These are phyloP conservation scores for Neopestalotiopsis sp. DNA, from an alignment of 2,329 filamentous ascomycete genomes.

Conservation along the genomic window DNA sequence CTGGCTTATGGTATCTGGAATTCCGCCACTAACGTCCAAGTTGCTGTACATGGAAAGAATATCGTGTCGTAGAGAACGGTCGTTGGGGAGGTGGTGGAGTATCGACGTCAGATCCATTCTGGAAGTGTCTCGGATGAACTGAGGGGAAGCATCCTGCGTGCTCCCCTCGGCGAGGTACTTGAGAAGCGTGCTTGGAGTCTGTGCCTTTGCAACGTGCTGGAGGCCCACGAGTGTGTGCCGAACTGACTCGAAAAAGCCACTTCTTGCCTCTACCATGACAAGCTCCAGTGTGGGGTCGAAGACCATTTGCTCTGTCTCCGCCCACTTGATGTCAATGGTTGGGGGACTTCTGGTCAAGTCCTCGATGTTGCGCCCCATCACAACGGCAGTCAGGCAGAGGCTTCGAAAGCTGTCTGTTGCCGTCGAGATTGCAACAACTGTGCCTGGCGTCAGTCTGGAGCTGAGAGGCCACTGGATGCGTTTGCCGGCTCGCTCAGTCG, in stretches of 20 bases:
- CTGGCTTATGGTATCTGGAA: slow-evolving; percentile 29
- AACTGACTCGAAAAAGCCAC: slow-evolving; percentile 78
- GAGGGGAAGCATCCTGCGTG: slow-evolving; percentile 33
- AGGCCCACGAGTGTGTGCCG: slow-evolving; percentile 75
- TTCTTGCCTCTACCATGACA: slow-evolving; percentile 78
- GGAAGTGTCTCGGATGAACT: slow-evolving; percentile 37
- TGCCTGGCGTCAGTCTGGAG: slow-evolving; percentile 56
- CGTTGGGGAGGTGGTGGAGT: slow-evolving; percentile 31
- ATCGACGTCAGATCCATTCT: slow-evolving; percentile 40
- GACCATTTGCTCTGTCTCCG: slow-evolving; percentile 58
- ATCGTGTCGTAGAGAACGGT: slow-evolving; percentile 3
- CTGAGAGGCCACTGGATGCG: slow-evolving; percentile 68
- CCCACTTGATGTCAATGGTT: slow-evolving; percentile 78
- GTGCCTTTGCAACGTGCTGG: slow-evolving; percentile 58
- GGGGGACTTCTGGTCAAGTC: slow-evolving; percentile 70
- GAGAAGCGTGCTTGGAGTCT: slow-evolving; percentile 56
- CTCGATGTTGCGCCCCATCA: slow-evolving; percentile 69
- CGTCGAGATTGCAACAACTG: slow-evolving; percentile 57
- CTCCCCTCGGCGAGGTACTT: slow-evolving; percentile 63
- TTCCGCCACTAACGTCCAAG: slow-evolving; percentile 30
- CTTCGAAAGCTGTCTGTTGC: slow-evolving; percentile 65
- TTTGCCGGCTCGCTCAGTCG: slow-evolving; percentile 66
- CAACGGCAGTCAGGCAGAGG: slow-evolving; percentile 71
- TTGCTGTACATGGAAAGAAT: slow-evolving; percentile 23
- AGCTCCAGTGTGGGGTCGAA: slow-evolving; percentile 73